Conservation (phyloP, 257 asterid genomes). For the Echium plantagineum region DNA sequence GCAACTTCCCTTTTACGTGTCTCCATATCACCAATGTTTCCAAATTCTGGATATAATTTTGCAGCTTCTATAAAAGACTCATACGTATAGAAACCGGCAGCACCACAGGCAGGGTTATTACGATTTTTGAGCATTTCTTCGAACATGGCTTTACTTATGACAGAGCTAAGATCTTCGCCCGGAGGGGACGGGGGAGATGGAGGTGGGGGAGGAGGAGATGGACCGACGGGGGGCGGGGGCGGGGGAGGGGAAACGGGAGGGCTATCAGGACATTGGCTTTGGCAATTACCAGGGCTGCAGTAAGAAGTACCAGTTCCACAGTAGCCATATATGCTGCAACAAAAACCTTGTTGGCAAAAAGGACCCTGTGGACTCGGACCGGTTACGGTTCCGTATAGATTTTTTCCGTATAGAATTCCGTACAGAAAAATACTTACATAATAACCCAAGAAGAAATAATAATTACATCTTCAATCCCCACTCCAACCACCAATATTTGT, state of each 20-base stretch:
- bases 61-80: constrained; percentile 23
- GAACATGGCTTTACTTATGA: constrained; percentile 7
- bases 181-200: constrained; percentile 7
- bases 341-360: constrained; percentile 16
- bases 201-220: constrained; percentile 3
- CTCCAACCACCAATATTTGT: too few species aligned
- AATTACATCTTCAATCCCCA: too few species aligned
- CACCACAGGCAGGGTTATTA: constrained; percentile 8
- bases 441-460: too few species aligned
- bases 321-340: constrained; percentile 20
- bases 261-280: constrained; percentile 24
- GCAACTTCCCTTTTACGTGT: constrained; percentile 21
- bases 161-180: not conserved
- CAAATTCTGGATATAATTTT: constrained; percentile 15
- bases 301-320: constrained; percentile 14
- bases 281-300: constrained; percentile 18
- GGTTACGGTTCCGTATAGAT: too few species aligned
- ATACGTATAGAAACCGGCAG: constrained; percentile 22
- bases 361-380: constrained; percentile 22
- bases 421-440: too few species aligned
- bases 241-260: constrained; percentile 8
- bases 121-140: constrained; percentile 16
- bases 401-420: too few species aligned
- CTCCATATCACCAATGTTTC: constrained; percentile 16
- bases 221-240: constrained; percentile 2